Percentiles rank a stretch among this genome's conserved stretches.
Conservation (phyloP, 306 rosid species). For the Bauhinia variegata region DNA sequence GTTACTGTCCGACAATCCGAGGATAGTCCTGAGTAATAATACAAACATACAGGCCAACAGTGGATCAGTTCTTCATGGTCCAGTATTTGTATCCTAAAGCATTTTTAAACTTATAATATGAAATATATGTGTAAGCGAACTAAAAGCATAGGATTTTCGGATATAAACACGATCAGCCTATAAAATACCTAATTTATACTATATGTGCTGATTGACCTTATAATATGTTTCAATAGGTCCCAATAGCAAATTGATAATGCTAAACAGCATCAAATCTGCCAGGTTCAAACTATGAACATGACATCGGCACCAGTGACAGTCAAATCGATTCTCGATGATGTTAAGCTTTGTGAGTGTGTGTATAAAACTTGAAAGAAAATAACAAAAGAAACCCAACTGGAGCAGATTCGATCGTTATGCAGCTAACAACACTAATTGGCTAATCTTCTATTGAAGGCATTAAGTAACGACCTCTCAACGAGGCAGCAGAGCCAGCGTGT, state of each 20-base stretch:
- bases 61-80: constrained; percentile 8
- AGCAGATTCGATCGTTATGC: not conserved
- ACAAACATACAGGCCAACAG: constrained; percentile 3
- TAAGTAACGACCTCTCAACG: not conserved
- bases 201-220: too few relatives aligned
- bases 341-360: too few relatives aligned
- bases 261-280: not conserved
- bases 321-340: not conserved
- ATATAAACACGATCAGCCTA: not conserved
- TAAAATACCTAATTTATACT: not conserved
- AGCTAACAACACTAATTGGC: too few relatives aligned
- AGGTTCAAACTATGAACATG: constrained; percentile 3
- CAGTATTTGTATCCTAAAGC: not conserved
- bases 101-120: constrained; percentile 1
- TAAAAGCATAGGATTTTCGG: not conserved
- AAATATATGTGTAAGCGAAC: constrained; percentile 4
- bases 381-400: not conserved
- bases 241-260: not conserved
- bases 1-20: constrained; percentile 25
- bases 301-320: not conserved
- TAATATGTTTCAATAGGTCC: not conserved
- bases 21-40: constrained; percentile 17
- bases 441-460: constrained; percentile 22
- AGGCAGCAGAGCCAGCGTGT: not conserved
- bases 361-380: constrained; percentile 12